Conservation (phyloP, 345 rosid species). For the Brassica juncea region DNA sequence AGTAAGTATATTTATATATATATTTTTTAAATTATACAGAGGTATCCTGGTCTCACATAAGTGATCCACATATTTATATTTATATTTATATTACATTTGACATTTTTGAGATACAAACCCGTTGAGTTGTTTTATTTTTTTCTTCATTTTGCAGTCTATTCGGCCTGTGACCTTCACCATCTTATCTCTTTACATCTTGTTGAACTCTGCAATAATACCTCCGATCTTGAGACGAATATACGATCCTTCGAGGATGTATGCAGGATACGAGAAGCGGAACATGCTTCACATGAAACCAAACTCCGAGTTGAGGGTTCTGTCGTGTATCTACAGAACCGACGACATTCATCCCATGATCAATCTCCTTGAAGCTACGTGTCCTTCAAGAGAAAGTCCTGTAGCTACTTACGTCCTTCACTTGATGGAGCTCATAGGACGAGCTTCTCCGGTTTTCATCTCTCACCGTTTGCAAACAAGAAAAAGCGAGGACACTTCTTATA, state of each 20-base stretch:
- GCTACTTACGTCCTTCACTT: conserved; percentile 35
- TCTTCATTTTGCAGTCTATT: conserved; percentile 20
- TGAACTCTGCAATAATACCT: conserved; percentile 38
- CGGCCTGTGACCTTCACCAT: conserved; percentile 29
- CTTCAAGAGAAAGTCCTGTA: conserved; percentile 30
- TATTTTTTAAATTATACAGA: too few species aligned
- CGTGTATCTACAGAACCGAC: conserved; percentile 51
- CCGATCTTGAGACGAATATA: conserved; percentile 34
- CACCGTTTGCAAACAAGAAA: conserved; percentile 34
- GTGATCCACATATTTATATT: too few species aligned
- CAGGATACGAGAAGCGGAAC: conserved; percentile 52
- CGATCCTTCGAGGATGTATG: conserved; percentile 50
- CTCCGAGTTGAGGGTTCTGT: conserved; percentile 46
- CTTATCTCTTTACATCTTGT: conserved; percentile 30
- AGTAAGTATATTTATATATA: conserved; percentile 23
- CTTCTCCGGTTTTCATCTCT: conserved; percentile 35
- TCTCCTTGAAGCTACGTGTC: conserved; percentile 39
- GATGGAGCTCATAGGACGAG: conserved; percentile 38
- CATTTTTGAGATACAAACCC: background rate
- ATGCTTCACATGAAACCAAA: conserved; percentile 37
- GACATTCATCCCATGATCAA: conserved; percentile 41
- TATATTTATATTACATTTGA: background rate
- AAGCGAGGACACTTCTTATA: conserved; percentile 18
- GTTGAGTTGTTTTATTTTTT: background rate
- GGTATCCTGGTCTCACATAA: too few species aligned